Evolutionary conservation across 352 stramenopile species (phyloP).

Genomic region (Pythium pyrilobum): DNA sequence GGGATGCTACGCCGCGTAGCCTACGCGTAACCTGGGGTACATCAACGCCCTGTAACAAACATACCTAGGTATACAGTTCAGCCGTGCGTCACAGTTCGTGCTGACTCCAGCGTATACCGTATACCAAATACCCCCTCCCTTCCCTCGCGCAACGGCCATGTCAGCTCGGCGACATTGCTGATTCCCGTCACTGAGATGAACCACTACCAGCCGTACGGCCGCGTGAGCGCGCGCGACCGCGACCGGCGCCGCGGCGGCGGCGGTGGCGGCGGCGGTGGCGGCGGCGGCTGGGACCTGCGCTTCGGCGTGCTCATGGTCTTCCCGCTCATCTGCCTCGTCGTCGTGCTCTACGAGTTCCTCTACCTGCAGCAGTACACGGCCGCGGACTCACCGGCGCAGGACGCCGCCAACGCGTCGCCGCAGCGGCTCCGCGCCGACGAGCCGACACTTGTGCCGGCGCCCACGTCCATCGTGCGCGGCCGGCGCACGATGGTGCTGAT

Average conservation of each 20-base stretch:
- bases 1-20: no score
- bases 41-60: no score
- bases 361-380: constrained; percentile 69
- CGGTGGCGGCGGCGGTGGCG: no score
- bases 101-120: no score
- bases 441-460: constrained; percentile 11
- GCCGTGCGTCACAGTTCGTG: no score
- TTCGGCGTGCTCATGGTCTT: constrained; percentile 65
- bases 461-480: constrained; percentile 42
- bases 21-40: no score
- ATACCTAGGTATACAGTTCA: no score
- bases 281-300: constrained; percentile 49
- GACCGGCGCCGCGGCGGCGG: constrained; percentile 15
- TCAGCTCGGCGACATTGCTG: no score
- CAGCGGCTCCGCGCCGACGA: constrained; percentile 5
- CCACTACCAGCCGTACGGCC: constrained; percentile 44
- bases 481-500: constrained; percentile 74
- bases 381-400: constrained; percentile 13
- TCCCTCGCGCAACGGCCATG: no score
- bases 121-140: no score
- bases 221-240: constrained; percentile 47
- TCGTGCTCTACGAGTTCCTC: constrained; percentile 78
- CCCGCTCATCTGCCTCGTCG: constrained; percentile 56
- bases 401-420: not conserved
- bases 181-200: no score